phyloP scores from a whole-genome alignment of 2,329 filamentous ascomycete genomes.

The Tolypocladium paradoxum region DNA sequence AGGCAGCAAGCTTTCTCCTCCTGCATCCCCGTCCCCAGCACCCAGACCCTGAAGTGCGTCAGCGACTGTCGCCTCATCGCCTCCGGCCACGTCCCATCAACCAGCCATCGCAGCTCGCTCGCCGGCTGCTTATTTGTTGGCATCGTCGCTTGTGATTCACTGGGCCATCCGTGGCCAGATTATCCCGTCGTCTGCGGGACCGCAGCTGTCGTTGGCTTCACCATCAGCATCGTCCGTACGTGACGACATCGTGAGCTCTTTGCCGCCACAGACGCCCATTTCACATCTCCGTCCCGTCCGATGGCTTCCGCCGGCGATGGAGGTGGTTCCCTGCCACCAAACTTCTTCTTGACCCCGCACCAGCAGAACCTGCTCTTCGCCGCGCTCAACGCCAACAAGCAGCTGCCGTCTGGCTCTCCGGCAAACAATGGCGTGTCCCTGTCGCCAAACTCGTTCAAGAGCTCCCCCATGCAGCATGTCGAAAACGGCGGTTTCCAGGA shows the following conservation, averaged over 20 bases:
- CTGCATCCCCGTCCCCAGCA: constrained; percentile 1
- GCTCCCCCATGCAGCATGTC: constrained; percentile 34
- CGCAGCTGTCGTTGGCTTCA: background rate
- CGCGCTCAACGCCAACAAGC: constrained; percentile 62
- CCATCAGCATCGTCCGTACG: background rate
- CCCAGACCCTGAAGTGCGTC: constrained; percentile 1
- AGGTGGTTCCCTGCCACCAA: constrained; percentile 30
- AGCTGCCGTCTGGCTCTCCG: constrained; percentile 20
- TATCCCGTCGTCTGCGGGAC: background rate
- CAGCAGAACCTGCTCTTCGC: constrained; percentile 69
- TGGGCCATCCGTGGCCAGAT: background rate
- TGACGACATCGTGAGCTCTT: background rate
- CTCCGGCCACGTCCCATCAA: background rate
- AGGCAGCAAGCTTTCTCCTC: constrained; percentile 20
- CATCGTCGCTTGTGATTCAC: background rate
- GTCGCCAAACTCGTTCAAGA: constrained; percentile 38
- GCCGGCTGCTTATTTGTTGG: background rate
- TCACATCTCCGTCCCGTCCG: background rate
- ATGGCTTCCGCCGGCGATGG: constrained; percentile 39
- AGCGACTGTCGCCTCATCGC: background rate
- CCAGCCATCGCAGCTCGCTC: background rate
- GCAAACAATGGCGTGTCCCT: constrained; percentile 29
- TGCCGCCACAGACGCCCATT: background rate
- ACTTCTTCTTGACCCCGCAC: constrained; percentile 62
- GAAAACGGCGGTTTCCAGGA: constrained; percentile 45